Percentiles rank a stretch among this genome's conserved stretches.
Evolutionary conservation across 495 filamentous ascomycete species (phyloP).

Genomic region (Daldinia loculata): DNA sequence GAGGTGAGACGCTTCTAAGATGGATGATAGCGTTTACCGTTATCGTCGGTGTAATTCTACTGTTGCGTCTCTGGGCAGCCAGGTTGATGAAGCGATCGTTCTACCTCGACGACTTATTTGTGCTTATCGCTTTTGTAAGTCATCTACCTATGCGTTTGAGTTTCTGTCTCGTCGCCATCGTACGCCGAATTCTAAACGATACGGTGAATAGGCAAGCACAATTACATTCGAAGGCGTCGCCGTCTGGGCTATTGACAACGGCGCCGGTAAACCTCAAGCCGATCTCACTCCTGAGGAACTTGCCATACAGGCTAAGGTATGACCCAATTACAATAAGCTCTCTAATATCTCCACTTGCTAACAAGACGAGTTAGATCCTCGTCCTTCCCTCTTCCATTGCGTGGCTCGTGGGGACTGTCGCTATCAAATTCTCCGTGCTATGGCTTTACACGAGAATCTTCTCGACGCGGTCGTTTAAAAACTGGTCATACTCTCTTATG

Average conservation of each 20-base stretch:
- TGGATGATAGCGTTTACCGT: conserved; percentile 3
- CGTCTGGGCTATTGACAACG: background rate
- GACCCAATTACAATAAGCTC: background rate
- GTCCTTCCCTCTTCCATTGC: background rate
- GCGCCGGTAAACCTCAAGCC: background rate
- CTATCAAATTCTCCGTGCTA: background rate
- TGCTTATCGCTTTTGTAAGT: background rate
- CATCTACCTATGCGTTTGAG: background rate
- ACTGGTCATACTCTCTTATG: background rate
- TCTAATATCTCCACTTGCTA: background rate
- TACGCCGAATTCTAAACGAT: no score
- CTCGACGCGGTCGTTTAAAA: background rate
- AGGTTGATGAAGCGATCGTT: conserved; percentile 1
- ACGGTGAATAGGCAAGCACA: no score
- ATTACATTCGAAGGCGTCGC: no score
- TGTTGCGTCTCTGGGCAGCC: background rate
- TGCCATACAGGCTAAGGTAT: background rate
- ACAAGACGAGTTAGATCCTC: background rate
- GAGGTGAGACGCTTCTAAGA: background rate
- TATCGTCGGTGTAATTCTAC: background rate
- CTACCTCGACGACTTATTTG: conserved; percentile 4
- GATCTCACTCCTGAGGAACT: background rate
- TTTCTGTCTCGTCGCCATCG: no score
- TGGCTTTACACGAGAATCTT: conserved; percentile 1
- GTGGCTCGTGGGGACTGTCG: background rate